phyloP scores from a whole-genome alignment of 768 basidiomycete genomes.

The Phlebiopsis gigantea region DNA sequence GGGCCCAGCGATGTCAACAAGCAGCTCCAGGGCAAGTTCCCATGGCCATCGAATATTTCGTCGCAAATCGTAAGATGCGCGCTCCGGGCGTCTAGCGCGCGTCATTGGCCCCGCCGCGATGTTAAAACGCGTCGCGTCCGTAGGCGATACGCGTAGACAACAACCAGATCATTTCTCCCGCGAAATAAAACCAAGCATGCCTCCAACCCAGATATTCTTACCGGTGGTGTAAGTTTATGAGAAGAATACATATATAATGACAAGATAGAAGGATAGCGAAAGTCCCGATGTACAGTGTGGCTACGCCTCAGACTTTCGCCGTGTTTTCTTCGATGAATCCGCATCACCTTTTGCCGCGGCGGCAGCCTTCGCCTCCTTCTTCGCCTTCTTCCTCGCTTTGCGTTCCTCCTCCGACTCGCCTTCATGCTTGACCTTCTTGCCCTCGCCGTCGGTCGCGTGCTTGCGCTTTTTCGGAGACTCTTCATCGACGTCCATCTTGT shows the following conservation, averaged over 20 bases:
- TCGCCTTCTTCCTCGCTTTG: constrained; percentile 73
- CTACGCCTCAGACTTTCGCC: constrained; percentile 32
- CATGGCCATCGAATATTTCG: background rate
- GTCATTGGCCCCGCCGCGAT: background rate
- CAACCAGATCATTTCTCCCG: too few species aligned
- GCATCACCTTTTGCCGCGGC: constrained; percentile 40
- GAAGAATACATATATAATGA: background rate
- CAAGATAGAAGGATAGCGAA: constrained; percentile 12
- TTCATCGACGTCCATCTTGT: constrained; percentile 41
- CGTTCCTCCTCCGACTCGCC: constrained; percentile 81
- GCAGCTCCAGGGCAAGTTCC: too few species aligned
- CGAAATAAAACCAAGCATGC: too few species aligned
- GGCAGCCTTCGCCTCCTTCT: constrained; percentile 71
- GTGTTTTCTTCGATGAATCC: constrained; percentile 57
- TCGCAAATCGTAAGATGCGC: background rate
- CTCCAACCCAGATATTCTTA: too few species aligned
- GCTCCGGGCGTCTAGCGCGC: background rate
- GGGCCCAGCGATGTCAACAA: background rate
- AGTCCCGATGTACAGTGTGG: background rate
- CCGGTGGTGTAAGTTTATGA: too few species aligned
- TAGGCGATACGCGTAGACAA: too few species aligned
- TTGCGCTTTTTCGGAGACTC: constrained; percentile 36
- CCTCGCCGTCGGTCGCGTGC: constrained; percentile 21
- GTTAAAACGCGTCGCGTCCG: too few species aligned
- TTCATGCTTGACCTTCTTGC: constrained; percentile 16